Base-by-base conservation (phyloP, 495 filamentous ascomycete species). In the Hypoxylon intermedium region DNA sequence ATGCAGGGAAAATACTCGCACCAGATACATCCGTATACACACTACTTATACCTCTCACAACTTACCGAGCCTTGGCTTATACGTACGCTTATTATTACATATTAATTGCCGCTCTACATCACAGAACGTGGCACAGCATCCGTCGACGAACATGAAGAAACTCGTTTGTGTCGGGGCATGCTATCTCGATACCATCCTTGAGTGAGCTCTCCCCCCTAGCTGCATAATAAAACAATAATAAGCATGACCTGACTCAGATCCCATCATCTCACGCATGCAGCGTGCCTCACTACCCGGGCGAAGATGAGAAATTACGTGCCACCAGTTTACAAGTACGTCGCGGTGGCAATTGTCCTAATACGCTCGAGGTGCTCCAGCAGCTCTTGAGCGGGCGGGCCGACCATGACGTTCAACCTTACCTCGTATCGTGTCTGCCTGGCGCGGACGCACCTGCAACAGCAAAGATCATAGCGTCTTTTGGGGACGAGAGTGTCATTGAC, bases 251-350 rank as follows among this genome's bases (percentile, higher is more conserved):
- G 58, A 59, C 48, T 60, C 37, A 63, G 57, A 58, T 61, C 19
- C 19, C 38, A n/a, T 26, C 26, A 57, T 50, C 49, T 61, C 46
- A 63, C 45, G 19, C 43, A 23, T 53, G 60, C 64, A 89, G 88
- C 58, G 83, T 88, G 24, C 80, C 84, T 26, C 68, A 84, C 65
- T 91, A 84, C 64, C 88, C 88, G 13, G 71, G 60, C 12, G 88
- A 90, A 72, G 88, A 91, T 77, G 79, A 85, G 40, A 91, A 90
- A 74, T 77, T 89, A 23, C 86, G 88, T 48, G 87, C 87, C 16
- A 79, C 83, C 3, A 75, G 56, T 13, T 60, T 87, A 41, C 71
- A 76, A 38, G 79, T 79, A n/a, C 82, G 87, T 19, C 82, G 87
- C 2, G 88, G 88, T 28, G 87, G 88, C 11, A 91, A 91, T 70